A percentile compares a stretch with the other conserved stretches of the same genome.
These are phyloP conservation scores for Cystobasidium tubakii DNA, from an alignment of 768 basidiomycete genomes.

Conservation along the genomic window DNA sequence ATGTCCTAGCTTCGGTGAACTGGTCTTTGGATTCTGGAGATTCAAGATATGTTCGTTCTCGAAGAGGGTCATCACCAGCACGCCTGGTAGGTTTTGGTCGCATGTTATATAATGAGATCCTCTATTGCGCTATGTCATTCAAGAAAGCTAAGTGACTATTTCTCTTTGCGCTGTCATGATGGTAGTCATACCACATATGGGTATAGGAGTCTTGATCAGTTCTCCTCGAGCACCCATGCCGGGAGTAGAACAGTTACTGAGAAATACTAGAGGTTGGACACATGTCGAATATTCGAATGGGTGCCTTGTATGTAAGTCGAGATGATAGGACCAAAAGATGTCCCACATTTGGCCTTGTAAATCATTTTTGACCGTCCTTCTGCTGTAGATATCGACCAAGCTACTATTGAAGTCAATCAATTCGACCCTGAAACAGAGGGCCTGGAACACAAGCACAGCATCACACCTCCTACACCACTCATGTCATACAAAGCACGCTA, in stretches of 20 bases:
- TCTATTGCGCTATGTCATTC: background rate
- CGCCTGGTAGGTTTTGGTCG: constrained; percentile 9
- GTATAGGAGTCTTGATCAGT: background rate
- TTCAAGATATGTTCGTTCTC: constrained; percentile 21
- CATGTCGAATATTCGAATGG: constrained; percentile 32
- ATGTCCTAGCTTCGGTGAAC: background rate
- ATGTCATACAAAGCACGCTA: constrained; percentile 16
- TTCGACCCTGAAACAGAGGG: background rate
- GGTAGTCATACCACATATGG: background rate
- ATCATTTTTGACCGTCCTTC: background rate
- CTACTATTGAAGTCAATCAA: background rate
- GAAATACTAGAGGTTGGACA: background rate
- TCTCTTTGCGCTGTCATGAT: background rate
- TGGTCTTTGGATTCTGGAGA: background rate
- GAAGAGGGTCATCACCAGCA: background rate
- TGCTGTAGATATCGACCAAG: background rate
- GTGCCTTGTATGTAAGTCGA: constrained; percentile 14
- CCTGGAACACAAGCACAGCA: background rate
- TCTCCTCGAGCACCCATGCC: background rate
- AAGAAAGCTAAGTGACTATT: background rate
- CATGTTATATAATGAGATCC: too few species aligned
- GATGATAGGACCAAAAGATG: too few species aligned
- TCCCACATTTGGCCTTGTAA: too few species aligned
- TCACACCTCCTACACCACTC: background rate
- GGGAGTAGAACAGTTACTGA: background rate